Conservation (phyloP, 148 eudicot genomes). For the Spergularia bocconei region DNA sequence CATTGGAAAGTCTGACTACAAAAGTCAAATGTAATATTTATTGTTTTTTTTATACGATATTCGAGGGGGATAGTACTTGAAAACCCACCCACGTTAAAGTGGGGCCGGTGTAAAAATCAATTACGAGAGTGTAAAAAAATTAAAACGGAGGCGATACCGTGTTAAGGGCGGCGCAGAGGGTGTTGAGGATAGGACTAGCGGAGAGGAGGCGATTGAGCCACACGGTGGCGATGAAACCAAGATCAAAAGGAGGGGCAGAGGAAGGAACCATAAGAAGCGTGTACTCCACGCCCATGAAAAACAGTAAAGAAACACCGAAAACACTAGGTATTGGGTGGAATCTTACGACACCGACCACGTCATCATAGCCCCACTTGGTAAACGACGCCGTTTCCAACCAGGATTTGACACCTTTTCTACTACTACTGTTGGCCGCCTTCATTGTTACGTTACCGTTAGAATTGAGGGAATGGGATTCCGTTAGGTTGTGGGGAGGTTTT, state of each 20-base stretch:
- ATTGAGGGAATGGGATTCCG: not conserved
- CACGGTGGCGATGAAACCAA: slow-evolving; percentile 62
- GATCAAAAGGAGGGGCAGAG: slow-evolving; percentile 70
- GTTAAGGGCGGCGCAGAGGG: slow-evolving; percentile 74
- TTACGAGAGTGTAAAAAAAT: not conserved
- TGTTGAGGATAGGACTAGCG: slow-evolving; percentile 52
- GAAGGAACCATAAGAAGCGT: slow-evolving; percentile 81
- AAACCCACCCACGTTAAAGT: no score
- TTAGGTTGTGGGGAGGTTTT: not conserved
- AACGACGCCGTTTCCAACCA: slow-evolving; percentile 54
- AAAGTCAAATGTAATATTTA: no score
- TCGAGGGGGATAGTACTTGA: no score
- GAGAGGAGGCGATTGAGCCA: slow-evolving; percentile 53
- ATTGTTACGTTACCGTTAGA: not conserved
- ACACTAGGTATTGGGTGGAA: slow-evolving; percentile 62
- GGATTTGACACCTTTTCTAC: slow-evolving; percentile 6
- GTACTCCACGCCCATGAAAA: slow-evolving; percentile 92
- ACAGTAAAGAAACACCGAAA: slow-evolving; percentile 50
- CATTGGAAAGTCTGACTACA: not conserved
- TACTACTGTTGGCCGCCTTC: slow-evolving; percentile 12
- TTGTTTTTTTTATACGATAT: no score
- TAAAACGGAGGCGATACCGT: slow-evolving; percentile 44
- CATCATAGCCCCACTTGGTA: slow-evolving; percentile 48
- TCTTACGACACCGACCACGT: slow-evolving; percentile 36
- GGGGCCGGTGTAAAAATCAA: no score